Percentiles rank a stretch among this genome's conserved stretches.
Conservation (phyloP, 1,284 basidiomycete genomes). For the Cutaneotrichosporon cutaneum region DNA sequence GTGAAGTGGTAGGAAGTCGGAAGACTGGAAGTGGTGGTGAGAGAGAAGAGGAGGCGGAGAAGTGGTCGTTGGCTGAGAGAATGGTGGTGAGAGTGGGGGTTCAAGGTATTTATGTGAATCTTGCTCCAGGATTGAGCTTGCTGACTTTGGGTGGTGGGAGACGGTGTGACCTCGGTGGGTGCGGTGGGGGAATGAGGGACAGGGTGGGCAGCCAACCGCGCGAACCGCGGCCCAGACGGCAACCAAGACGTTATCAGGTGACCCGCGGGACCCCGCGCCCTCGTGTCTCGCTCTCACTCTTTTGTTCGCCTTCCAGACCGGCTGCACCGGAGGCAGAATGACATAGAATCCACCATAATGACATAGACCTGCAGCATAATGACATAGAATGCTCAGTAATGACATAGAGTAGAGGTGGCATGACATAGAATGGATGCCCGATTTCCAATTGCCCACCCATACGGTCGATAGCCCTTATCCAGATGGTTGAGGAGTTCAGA, state of each 20-base stretch:
- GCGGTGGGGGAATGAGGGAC: background rate
- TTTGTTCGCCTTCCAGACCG: background rate
- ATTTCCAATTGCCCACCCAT: background rate
- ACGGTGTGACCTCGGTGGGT: no score
- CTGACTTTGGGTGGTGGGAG: no score
- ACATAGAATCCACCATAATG: constrained; percentile 1
- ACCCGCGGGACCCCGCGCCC: background rate
- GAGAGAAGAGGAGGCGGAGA: background rate
- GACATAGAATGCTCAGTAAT: background rate
- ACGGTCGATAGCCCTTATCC: background rate
- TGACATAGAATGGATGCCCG: background rate
- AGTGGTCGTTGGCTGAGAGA: background rate
- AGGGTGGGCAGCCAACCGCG: background rate
- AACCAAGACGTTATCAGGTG: background rate
- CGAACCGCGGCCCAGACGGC: background rate
- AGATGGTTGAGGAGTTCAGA: background rate
- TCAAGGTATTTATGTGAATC: background rate
- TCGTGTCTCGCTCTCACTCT: no score
- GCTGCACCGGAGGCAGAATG: background rate
- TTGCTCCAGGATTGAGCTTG: background rate
- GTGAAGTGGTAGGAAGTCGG: background rate
- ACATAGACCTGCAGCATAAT: background rate
- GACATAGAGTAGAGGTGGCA: background rate
- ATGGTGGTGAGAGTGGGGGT: background rate
- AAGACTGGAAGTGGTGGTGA: background rate